Evolutionary conservation across 305 asterid genomes (phyloP), one percentile per base, ranked within the genome.

Genomic region (Fraxinus ornus): DNA sequence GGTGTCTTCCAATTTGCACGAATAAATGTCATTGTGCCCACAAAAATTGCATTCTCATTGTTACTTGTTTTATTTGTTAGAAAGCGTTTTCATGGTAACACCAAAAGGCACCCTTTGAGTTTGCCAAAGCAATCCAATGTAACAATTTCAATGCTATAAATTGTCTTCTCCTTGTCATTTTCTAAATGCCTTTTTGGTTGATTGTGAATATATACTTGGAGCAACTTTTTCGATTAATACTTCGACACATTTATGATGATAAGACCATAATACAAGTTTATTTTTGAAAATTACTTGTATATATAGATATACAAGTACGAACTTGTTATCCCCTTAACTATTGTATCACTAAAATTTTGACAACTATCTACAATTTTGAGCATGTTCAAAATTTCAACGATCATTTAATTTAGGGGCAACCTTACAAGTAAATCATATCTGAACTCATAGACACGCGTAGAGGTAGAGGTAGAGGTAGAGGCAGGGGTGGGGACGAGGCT

Each of bases 81-180:
- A 79, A 79, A 79, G 74, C 83, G 37, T 60, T 79, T 79, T 79
- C 33, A 33, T 15, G 44, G 28, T 28, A 30, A 84, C 75, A 70
- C 32, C 41, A 77, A 77, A 49, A 77, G 78, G 15, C 32, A 44
- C 74, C 77, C 62, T 82, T 82, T 41, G 35, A 21, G n/a, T 47
- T 52, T 82, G 75, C 79, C 36, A 68, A 77, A 77, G 55, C 70
- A 83, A 1, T 83, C 52, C 24, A 64, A 80, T 35, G 5, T 62
- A 62, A 32, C 71, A 62, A 62, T 62, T 62, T 62, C 30, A 21
- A 7, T 62, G 71, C 32, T 21, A 22, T 62, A 70, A 39, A 30
- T 39, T 12, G 44, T 52, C 22, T 66, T 22, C 9, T 30, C 37
- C 60, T 57, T 77, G 68, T 66, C 80, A 77, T 80, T 81, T 84